Conservation (phyloP, 495 filamentous ascomycete genomes). For the Annulohypoxylon moriforme region DNA sequence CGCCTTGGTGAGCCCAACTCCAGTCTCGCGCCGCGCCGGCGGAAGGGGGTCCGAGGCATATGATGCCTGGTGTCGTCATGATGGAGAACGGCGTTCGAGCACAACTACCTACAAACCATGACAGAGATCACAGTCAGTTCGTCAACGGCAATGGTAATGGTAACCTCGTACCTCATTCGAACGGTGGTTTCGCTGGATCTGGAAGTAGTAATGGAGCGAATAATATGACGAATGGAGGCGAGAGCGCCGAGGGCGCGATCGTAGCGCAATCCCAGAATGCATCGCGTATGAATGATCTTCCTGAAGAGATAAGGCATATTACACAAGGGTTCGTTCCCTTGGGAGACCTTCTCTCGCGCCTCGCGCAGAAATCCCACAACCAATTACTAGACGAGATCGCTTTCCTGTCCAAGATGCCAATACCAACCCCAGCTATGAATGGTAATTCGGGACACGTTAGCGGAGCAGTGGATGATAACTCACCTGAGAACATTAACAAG, state of each 20-base stretch:
- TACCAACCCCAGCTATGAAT: slow-evolving; percentile 59
- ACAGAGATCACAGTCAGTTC: slow-evolving; percentile 59
- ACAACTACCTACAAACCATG: slow-evolving; percentile 61
- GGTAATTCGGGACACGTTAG: slow-evolving; percentile 58
- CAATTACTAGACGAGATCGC: slow-evolving; percentile 76
- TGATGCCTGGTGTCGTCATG: slow-evolving; percentile 58
- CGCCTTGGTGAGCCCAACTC: slow-evolving; percentile 40
- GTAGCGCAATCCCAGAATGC: slow-evolving; percentile 24
- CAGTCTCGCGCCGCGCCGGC: slow-evolving; percentile 49
- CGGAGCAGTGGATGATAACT: slow-evolving; percentile 63
- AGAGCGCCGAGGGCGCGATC: slow-evolving; percentile 34
- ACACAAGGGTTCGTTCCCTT: slow-evolving; percentile 79
- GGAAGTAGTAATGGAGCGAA: slow-evolving; percentile 24
- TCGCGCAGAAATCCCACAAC: slow-evolving; percentile 84
- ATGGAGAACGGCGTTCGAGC: slow-evolving; percentile 65
- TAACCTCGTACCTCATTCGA: slow-evolving; percentile 30
- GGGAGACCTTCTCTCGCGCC: slow-evolving; percentile 73
- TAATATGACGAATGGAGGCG: slow-evolving; percentile 46
- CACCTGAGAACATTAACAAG: slow-evolving; percentile 77
- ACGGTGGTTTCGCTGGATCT: slow-evolving; percentile 29
- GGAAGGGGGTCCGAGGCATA: slow-evolving; percentile 50
- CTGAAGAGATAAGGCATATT: slow-evolving; percentile 83
- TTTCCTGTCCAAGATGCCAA: slow-evolving; percentile 72
- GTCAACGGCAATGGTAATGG: slow-evolving; percentile 50
- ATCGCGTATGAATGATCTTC: slow-evolving; percentile 62